Base-by-base conservation (phyloP, 805 yeast species). In the Yamadazyma kitorensis region DNA sequence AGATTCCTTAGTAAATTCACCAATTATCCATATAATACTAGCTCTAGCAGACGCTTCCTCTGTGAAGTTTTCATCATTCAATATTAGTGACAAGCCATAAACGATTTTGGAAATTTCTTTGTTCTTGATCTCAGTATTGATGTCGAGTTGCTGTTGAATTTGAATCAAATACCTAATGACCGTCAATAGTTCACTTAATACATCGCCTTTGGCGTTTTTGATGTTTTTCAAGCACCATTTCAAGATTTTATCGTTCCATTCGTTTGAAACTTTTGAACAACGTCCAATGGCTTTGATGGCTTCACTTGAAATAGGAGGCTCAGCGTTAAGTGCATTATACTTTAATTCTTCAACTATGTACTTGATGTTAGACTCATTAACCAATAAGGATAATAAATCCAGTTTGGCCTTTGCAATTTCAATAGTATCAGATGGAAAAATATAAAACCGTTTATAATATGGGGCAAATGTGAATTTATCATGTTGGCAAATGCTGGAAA, bases 21-120 rank as follows among this genome's bases (percentile, higher is more conserved):
- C 96, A 33, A 91, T 73, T 7, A 91, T 68, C 98, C 98, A 93
- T 5, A 91, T 70, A 8, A 89, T 80, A 29, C 91, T 83, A 1
- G 95, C 87, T 44, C 80, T 76, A 0, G 98, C 94, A 12, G 57
- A 63, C 14, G 53, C 45, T 12, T 55, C 61, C n/a, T 59, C 34
- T 13, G 37, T 24, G 12, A 46, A n/a, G 6, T 11, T 26, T 6
- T 48, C 49, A 20, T 57, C 57, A 9, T 42, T 43, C 25, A 68
- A 49, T 2, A 56, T 48, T 14, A 43, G 37, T 7, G 67, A 54
- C 12, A 86, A 60, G 34, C 72, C 70, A 19, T 76, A 67, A 10
- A 83, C 71, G 2, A 82, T 74, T 20, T 70, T 68, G 20, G 76
- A 56, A 39, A 85, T 75, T 14, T 63, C 68, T 19, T 59, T 52